phyloP scores from a whole-genome alignment of 1,139 yeast genomes.

The Geotrichum macrosporum region DNA sequence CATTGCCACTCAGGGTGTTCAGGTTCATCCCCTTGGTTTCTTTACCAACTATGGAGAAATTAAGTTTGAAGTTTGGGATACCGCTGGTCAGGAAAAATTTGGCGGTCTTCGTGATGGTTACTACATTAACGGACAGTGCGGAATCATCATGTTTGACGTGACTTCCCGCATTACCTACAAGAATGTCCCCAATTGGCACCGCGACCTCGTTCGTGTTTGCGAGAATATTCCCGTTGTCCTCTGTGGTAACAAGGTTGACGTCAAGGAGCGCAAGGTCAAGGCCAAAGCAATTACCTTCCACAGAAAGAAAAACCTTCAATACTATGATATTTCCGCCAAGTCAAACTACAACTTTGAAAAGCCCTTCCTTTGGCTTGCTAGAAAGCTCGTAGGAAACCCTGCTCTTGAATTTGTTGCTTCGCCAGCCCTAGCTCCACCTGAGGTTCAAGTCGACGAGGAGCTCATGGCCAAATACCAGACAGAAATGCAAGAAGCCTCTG shows the following conservation, averaged over 20 bases:
- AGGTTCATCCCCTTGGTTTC: constrained; percentile 97
- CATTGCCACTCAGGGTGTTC: constrained; percentile 99
- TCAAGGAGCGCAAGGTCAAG: constrained; percentile 98
- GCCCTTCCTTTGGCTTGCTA: constrained; percentile 99
- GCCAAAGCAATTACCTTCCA: constrained; percentile 99
- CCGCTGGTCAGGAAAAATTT: constrained; percentile 99
- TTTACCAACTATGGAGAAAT: constrained; percentile 98
- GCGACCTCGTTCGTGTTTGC: constrained; percentile 96
- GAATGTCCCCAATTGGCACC: constrained; percentile 99
- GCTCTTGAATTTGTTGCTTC: constrained; percentile 97
- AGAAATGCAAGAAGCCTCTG: constrained; percentile 99
- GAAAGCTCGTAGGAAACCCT: constrained; percentile 98
- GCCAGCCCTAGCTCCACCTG: constrained; percentile 99
- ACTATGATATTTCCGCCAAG: constrained; percentile 99
- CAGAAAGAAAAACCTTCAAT: constrained; percentile 99
- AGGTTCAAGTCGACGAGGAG: constrained; percentile 93
- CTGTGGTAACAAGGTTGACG: constrained; percentile 99
- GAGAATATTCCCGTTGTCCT: constrained; percentile 98
- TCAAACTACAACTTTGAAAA: constrained; percentile 99
- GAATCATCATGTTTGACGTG: constrained; percentile 99
- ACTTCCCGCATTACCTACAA: constrained; percentile 99
- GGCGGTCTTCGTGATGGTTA: constrained; percentile 99
- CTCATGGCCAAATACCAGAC: constrained; percentile 98
- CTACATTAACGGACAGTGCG: constrained; percentile 99
- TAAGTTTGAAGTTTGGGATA: constrained; percentile 99